Percentiles rank a stretch among this genome's conserved stretches.
phyloP scores from a whole-genome alignment of 139 green algal species.

The Mychonastes homosphaera region DNA sequence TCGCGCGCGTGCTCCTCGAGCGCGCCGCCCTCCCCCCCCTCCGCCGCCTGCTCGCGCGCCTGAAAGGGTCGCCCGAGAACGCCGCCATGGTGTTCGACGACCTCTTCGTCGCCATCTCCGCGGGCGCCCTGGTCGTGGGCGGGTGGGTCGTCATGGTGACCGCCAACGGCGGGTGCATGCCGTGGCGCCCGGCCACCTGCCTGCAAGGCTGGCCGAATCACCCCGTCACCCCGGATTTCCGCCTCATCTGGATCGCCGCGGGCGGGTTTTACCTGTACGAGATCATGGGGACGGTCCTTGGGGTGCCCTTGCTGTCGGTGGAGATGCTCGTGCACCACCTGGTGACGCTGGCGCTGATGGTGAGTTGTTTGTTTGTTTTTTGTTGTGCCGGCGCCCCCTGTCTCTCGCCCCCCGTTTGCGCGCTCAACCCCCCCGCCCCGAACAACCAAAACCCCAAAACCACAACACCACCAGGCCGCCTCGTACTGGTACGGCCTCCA shows the following conservation, averaged over 20 bases:
- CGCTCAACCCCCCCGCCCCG: not conserved
- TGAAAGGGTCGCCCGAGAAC: not conserved
- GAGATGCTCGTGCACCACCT: slow-evolving; percentile 46
- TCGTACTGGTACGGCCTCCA: slow-evolving; percentile 20
- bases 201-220: slow-evolving; percentile 12
- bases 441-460: not conserved
- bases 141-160: slow-evolving; percentile 12
- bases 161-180: slow-evolving; percentile 19
- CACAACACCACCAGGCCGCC: not conserved
- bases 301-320: slow-evolving; percentile 7
- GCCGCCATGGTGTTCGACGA: slow-evolving; percentile 18
- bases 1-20: not conserved
- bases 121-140: not conserved
- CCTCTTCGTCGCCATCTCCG: slow-evolving; percentile 4
- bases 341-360: slow-evolving; percentile 34
- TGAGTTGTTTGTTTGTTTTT: slow-evolving; percentile 8
- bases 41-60: not conserved
- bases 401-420: not conserved
- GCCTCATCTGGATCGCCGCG: slow-evolving; percentile 10
- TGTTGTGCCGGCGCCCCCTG: not conserved
- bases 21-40: not conserved
- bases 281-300: slow-evolving; percentile 27
- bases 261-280: slow-evolving; percentile 40
- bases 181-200: slow-evolving; percentile 6
- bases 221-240: slow-evolving; percentile 9